Evolutionary conservation across 768 basidiomycete species (phyloP), one percentile per base, ranked within the genome.

Genomic region (Psilocybe cubensis): DNA sequence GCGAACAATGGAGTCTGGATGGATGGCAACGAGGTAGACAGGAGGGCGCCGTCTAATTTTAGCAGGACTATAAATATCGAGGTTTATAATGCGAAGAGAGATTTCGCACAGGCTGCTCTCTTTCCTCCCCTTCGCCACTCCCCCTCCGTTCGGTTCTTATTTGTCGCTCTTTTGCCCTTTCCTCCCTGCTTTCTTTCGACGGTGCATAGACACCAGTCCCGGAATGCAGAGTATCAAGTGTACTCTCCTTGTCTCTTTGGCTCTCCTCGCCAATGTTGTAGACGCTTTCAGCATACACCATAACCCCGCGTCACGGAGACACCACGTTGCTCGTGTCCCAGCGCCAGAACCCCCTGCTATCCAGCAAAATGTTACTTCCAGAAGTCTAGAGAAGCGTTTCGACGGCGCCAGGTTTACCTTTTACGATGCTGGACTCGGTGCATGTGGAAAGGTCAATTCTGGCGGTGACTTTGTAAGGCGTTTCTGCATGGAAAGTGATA

Each of bases 401-500:
- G 60, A 60, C 35, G 59, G 59, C 43, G 71, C 78, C 3, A 77
- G 79, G 47, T 83, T 83, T 65, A 82, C 85, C n/a, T 87, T 76
- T 56, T 88, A 84, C 61, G 78, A 77, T 47, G 70, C 68, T 42
- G 72, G 70, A 6, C 63, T 68, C 11, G 73, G 73, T 24, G 73
- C 73, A 46, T 74, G 73, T 55, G 72, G 70, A 31, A 52, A 58
- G 41, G 43, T 29, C 9, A 74, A 74, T 53, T 58, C 64, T 2
- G 62, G 63, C 29, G 50, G 52, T 31, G 71, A 72, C 18, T 72
- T 68, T 51, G 73, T 74, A 51, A 61, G 68, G 67, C 31, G 21
- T 27, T 3, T 28, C 17, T 47, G 10, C 28, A 11, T 28, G 4
- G 9, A 40, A 23, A 8, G 14, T 43, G 45, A 20, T 8, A 33